Conservation (phyloP, 2,329 filamentous ascomycete genomes). For the Apiospora sp. region DNA sequence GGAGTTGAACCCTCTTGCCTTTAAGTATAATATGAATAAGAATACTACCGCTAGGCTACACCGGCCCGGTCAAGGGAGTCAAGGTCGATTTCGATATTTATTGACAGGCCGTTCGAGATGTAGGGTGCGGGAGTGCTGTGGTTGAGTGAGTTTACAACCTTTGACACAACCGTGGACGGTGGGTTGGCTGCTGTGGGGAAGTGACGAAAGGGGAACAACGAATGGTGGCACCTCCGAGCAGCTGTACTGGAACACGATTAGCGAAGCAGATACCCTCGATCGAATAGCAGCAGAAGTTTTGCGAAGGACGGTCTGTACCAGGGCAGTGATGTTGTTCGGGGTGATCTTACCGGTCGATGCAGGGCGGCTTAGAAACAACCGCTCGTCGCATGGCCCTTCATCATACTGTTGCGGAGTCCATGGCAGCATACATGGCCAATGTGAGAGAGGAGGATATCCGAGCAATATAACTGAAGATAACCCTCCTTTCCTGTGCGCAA, state of each 20-base stretch:
- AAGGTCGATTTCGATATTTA: not conserved
- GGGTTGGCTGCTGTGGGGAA: too few relatives aligned
- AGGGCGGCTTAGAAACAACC: too few relatives aligned
- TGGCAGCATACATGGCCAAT: too few relatives aligned
- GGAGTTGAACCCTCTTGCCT: not conserved
- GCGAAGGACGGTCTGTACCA: not conserved
- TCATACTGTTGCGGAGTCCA: too few relatives aligned
- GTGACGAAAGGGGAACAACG: too few relatives aligned
- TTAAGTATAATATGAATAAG: not conserved
- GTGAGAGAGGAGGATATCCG: too few relatives aligned
- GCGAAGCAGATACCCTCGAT: not conserved
- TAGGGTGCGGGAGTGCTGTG: not conserved
- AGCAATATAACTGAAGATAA: too few relatives aligned
- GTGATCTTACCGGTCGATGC: too few relatives aligned
- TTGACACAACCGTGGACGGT: not conserved
- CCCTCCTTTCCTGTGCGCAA: too few relatives aligned
- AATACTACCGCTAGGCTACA: slow-evolving; percentile 8
- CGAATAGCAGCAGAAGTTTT: not conserved
- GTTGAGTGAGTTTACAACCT: not conserved
- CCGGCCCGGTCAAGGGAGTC: not conserved
- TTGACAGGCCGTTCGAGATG: not conserved
- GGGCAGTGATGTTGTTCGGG: not conserved
- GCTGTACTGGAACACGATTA: too few relatives aligned
- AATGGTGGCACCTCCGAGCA: too few relatives aligned
- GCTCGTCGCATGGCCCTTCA: too few relatives aligned